Conservation (phyloP, 2,329 filamentous ascomycete species). For the Colletotrichum sp. region DNA sequence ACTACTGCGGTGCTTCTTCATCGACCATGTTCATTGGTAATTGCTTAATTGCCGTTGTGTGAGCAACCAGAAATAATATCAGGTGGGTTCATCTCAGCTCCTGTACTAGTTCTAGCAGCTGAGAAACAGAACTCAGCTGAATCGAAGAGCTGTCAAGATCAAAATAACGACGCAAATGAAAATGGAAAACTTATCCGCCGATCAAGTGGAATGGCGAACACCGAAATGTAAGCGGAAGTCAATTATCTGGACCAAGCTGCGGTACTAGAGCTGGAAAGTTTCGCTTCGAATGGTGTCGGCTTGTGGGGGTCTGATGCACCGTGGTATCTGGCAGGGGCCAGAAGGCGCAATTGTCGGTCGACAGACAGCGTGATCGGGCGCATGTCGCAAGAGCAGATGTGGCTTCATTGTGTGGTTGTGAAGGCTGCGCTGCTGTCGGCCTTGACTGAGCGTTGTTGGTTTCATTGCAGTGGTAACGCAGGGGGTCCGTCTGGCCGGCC, state of each 20-base stretch:
- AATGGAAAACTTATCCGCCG: neutral
- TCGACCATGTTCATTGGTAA: neutral
- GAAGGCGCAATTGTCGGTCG: neutral
- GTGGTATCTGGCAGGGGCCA: neutral
- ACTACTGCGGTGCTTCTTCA: neutral
- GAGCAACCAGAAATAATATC: neutral
- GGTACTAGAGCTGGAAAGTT: neutral
- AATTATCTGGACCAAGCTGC: neutral
- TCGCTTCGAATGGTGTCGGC: neutral
- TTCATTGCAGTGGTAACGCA: neutral
- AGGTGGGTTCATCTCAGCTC: neutral
- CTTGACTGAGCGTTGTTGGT: neutral
- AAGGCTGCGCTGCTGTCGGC: neutral
- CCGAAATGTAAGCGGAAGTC: neutral
- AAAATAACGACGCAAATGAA: neutral
- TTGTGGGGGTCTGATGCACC: neutral
- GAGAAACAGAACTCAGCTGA: neutral
- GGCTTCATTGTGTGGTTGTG: neutral
- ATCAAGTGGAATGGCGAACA: neutral
- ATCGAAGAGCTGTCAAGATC: neutral
- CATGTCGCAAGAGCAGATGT: neutral
- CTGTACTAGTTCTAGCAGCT: neutral
- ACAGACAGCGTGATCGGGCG: neutral
- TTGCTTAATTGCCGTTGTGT: rapidly evolving
- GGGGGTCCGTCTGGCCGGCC: neutral